Evolutionary conservation across 495 filamentous ascomycete genomes (phyloP), one percentile per base, ranked within the genome.

Genomic region (Podospora comata): DNA sequence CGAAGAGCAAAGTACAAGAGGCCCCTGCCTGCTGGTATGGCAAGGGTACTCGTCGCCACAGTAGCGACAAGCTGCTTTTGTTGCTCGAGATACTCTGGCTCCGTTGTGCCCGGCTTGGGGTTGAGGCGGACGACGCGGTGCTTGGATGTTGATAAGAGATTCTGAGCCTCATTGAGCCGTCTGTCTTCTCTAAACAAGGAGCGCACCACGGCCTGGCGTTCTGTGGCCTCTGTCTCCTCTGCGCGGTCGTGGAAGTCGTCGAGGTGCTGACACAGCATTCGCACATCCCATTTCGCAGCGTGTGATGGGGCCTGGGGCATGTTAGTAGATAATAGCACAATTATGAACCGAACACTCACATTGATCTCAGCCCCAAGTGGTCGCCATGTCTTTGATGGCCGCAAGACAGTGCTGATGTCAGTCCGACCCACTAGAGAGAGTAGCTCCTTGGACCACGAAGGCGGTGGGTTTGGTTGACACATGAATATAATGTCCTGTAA

Each of bases 101-200:
- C 96, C 20, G 87, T 86, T 90, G 91, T 95, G 48, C 89, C 88
- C 0, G 89, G 88, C 68, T 92, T 86, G 2, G 92, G 87, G 64
- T 87, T 80, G 65, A 92, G 91, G 32, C 90, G 88, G 39, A 93
- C 88, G n/a, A 90, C 83, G 26, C 93, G 87, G 26, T 90, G 83
- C 70, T 90, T 91, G 9, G 86, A 84, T 28, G 93, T 91, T 60
- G 94, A 91, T 6, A 99, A 81, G 60, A 99, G 80, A 66, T 82
- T 85, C 54, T 86, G 85, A 2, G 92, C 94, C 77, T 98, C 95
- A 27, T 89, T 81, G 64, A 96, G 90, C 20, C 95, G 90, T 65
- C 90, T 88, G 71, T 99, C 95, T 64, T 98, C 92, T 62, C 89
- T 89, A 82, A 97, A 99, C 63, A 98, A 89, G 16, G 94, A 79